Base-by-base conservation (phyloP, 805 yeast genomes). In the Sungouiella thailandica region DNA sequence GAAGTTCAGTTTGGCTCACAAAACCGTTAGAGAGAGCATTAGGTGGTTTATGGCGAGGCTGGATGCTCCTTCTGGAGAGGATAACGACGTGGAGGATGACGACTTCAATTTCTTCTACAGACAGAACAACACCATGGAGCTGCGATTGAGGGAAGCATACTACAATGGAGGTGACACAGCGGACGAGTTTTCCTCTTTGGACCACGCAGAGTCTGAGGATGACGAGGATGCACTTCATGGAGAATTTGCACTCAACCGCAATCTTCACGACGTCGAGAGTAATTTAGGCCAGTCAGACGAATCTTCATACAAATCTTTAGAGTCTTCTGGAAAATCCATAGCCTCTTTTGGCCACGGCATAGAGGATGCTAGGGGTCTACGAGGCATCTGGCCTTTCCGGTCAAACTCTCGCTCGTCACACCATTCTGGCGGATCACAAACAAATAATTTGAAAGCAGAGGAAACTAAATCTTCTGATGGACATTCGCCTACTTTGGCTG, bases 71-170 rank as follows among this genome's bases (percentile, higher is more conserved):
- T 19, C 22, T 10, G 19, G 17, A 9, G 49, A 61, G 12, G 41
- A 56, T 13, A 70, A 70, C 28, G 57, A 57, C 11, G 52, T 44
- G 11, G 28, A 13, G 4, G 28, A 25, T 12, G 7, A 7, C 28
- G 14, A 25, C 28, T 25, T 13, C 28, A 11, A 25, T 13, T 23
- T 23, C 22, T 19, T 19, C 9, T 9, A 19, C 22, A 19, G 22
- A 11, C 7, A 23, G n/a, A 25, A 25, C 17, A 6, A 13, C 17
- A 13, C 17, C 11, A 25, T 11, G 14, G 11, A 11, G 17, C 17
- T 5, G 17, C 12, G 15, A 13, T 13, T 25, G 6, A 16, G 28
- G 15, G 28, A 25, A 7, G 28, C 28, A 5, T 25, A 13, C 13
- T 10, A 12, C 14, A 12, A 23, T 23, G 17, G 15, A 13, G 17